Base-by-base conservation (phyloP, 1,139 yeast genomes). In the Meyerozyma athensensis region DNA sequence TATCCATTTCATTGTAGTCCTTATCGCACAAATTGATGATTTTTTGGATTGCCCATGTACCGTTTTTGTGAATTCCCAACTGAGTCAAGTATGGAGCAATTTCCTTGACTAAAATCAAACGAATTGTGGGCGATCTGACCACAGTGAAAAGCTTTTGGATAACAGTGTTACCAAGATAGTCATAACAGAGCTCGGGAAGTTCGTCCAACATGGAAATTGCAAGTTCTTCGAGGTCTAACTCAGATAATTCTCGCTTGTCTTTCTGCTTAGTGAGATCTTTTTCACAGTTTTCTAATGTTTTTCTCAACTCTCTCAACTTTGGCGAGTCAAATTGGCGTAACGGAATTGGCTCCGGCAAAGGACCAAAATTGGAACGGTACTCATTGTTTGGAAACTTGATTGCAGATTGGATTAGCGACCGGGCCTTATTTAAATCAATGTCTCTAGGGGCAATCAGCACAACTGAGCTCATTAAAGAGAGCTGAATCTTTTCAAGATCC, bases 41-140 rank as follows among this genome's bases (percentile, higher is more conserved):
- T 60, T 92, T 94, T 59, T 94, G 98, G 21, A 96, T 95, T 2
- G 97, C 97, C 98, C 98, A 92, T 4, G 99, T 92, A 44, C 99
- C 99, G 59, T 94, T 92, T 56, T 92, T 92, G 64, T 92, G 99
- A 40, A 87, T 83, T 51, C 97, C 94, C 68, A 92, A 82, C 52
- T 89, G 95, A 1, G 97, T 86, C 46, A 94, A 69, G 53, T 73
- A 86, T 16, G 94, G 95, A 4, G 85, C 71, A 37, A 94, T 78
- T 48, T 77, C 79, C 52, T 83, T 79, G 37, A 92, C 74, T 89
- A 94, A 84, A 61, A 84, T 75, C 49, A 85, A 82, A 54, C 86
- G 86, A 40, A 89, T 71, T 6, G 81, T 70, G 22, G 84, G 79
- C 3, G 87, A 77, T 38, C 67, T 62, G 36, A 90, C 77, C 38